A percentile compares a stretch with the other conserved stretches of the same genome.
phyloP scores from a whole-genome alignment of 73 alveolate genomes.

The Paraurostyla sp. region DNA sequence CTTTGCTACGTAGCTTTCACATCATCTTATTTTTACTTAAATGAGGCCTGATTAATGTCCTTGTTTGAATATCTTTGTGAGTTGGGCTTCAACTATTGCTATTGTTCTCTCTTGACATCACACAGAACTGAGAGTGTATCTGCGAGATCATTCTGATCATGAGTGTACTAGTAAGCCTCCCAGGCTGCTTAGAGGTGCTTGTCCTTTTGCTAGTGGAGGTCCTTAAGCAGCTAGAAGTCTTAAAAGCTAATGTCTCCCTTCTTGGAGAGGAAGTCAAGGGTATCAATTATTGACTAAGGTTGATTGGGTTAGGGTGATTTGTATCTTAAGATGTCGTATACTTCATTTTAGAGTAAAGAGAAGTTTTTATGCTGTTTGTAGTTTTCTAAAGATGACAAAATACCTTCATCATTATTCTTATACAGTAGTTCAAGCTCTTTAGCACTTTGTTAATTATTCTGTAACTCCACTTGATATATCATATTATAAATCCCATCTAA shows the following conservation, averaged over 20 bases:
- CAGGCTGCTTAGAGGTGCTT: slow-evolving; percentile 51
- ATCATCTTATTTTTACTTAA: too few relatives aligned
- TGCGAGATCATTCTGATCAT: slow-evolving; percentile 34
- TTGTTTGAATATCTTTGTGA: too few relatives aligned
- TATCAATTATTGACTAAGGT: neutral
- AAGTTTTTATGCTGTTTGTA: neutral
- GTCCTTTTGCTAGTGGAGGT: neutral
- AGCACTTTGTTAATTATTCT: neutral
- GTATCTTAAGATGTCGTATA: neutral
- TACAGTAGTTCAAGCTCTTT: neutral
- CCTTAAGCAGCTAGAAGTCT: neutral
- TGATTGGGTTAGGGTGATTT: neutral
- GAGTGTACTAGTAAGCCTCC: slow-evolving; percentile 31
- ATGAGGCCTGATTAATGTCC: too few relatives aligned
- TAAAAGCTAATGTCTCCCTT: slow-evolving; percentile 4
- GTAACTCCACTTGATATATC: slow-evolving; percentile 16
- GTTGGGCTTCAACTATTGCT: too few relatives aligned
- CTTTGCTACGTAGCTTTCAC: too few relatives aligned
- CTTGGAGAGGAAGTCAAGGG: neutral
- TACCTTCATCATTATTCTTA: neutral
- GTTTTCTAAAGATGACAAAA: slow-evolving; percentile 12
- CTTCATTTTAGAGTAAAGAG: neutral
- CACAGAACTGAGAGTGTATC: slow-evolving; percentile 33
- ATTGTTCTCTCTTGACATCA: slow-evolving; percentile 37
- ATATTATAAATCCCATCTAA: slow-evolving; percentile 3